Conservation (phyloP, 805 yeast species). For the Metschnikowia lochheadii region DNA sequence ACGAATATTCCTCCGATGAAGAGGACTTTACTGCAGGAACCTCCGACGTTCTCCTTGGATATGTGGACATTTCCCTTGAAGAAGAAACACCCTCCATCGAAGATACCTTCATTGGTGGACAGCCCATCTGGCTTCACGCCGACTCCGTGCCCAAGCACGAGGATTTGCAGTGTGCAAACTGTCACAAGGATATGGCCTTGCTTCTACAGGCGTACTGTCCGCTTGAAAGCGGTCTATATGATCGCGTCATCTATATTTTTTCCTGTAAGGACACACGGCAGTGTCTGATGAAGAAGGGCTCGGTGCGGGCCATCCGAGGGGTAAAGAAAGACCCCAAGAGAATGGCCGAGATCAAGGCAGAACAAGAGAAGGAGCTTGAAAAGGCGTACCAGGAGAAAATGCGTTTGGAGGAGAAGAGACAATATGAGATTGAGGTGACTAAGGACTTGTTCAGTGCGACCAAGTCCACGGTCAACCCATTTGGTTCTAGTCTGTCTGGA, state of each 20-base stretch:
- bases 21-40: conserved; percentile 34
- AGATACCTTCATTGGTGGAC: conserved; percentile 82
- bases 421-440: conserved; percentile 35
- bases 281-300: conserved; percentile 69
- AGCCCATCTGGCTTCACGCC: conserved; percentile 59
- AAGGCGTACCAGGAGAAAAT: conserved; percentile 38
- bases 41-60: conserved; percentile 54
- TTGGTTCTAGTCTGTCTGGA: conserved; percentile 22
- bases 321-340: conserved; percentile 55
- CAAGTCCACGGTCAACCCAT: conserved; percentile 33
- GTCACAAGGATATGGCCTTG: conserved; percentile 59
- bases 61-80: conserved; percentile 54
- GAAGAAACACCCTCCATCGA: conserved; percentile 37
- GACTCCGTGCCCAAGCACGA: conserved; percentile 53
- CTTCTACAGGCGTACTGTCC: conserved; percentile 81
- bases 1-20: conserved; percentile 53
- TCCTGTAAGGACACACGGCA: conserved; percentile 52
- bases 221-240: conserved; percentile 65
- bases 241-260: conserved; percentile 77
- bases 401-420: conserved; percentile 41
- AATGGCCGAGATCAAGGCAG: conserved; percentile 38
- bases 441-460: conserved; percentile 33
- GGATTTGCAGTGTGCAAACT: conserved; percentile 59
- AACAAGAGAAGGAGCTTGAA: conserved; percentile 25
- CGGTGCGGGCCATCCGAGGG: conserved; percentile 75